Evolutionary conservation across 2,329 filamentous ascomycete species (phyloP).

Genomic region (Bipolaris victoriae): DNA sequence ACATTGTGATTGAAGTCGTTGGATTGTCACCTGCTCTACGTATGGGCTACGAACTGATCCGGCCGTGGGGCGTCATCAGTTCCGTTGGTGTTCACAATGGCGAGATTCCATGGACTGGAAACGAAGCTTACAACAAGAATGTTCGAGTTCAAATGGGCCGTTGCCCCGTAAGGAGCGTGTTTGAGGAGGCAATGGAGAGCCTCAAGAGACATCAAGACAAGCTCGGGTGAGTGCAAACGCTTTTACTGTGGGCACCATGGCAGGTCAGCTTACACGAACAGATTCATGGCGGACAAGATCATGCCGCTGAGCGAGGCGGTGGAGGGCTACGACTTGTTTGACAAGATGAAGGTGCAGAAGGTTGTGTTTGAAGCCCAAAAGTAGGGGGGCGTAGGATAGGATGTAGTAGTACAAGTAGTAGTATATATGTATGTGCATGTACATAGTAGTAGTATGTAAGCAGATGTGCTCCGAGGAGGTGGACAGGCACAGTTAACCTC

Average conservation of each 20-base stretch:
- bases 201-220: slow-evolving; percentile 57
- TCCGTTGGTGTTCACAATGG: slow-evolving; percentile 58
- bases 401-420: neutral
- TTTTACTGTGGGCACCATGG: no score
- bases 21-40: slow-evolving; percentile 56
- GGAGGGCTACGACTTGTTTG: slow-evolving; percentile 60
- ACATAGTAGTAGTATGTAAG: no score
- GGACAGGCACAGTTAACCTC: neutral
- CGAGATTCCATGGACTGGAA: slow-evolving; percentile 57
- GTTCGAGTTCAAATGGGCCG: slow-evolving; percentile 57
- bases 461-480: neutral
- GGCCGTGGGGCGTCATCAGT: slow-evolving; percentile 57
- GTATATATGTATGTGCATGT: neutral
- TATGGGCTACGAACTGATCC: slow-evolving; percentile 56
- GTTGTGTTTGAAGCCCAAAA: slow-evolving; percentile 57
- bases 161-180: slow-evolving; percentile 59
- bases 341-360: slow-evolving; percentile 61
- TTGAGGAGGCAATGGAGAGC: slow-evolving; percentile 54
- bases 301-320: slow-evolving; percentile 59
- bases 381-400: slow-evolving; percentile 24
- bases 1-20: slow-evolving; percentile 72
- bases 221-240: slow-evolving; percentile 46
- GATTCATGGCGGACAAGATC: slow-evolving; percentile 61
- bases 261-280: slow-evolving; percentile 17
- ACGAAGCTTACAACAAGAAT: slow-evolving; percentile 59